Evolutionary conservation across 192 early-diverging fungal species (phyloP), one percentile per base, ranked within the genome.

Genomic region (Polychytrium aggregatum): DNA sequence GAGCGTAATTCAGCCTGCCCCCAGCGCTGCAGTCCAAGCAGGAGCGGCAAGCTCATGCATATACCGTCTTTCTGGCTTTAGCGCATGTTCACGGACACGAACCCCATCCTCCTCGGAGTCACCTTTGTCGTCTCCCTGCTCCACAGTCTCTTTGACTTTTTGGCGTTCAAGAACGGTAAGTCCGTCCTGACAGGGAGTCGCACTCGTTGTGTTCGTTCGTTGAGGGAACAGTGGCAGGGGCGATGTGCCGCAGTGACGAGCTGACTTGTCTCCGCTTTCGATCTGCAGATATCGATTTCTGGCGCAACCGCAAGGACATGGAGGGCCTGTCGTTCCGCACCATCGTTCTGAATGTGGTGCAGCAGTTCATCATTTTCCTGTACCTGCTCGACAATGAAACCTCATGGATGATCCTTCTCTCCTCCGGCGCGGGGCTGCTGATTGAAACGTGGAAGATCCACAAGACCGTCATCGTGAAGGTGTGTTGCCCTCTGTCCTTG

Each of bases 371-470:
- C 44, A 88, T 92, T 41, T 85, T 92, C 55, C 60, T 88, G 39
- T 94, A 90, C 51, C 62, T 94, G 17, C 62, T 88, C 48, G 90
- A 92, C 53, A 92, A 92, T 65, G 82, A 87, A 25, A 94, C 88
- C 3, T 76, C 71, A 36, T 86, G 76, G 68, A 85, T 92, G 82
- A 83, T 92, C 44, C 56, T 94, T 22, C 67, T 90, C 37, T 85
- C 84, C 24, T 80, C 82, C 56, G 87, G 81, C n/a, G 50, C 83
- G 40, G 87, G 87, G 16, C 56, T 91, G 22, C 50, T 82, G 0
- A 89, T 94, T 64, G 90, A 94, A 50, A 59, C 79, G 3, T 94
- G 90, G 90, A 94, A 94, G 59, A 83, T 93, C 37, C 73, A 85
- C 49, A 88, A 87, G 55, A 86, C 84, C 13, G 72, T 89, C 31